phyloP scores from a whole-genome alignment of 2,329 filamentous ascomycete genomes.

The Aspergillus tanneri region DNA sequence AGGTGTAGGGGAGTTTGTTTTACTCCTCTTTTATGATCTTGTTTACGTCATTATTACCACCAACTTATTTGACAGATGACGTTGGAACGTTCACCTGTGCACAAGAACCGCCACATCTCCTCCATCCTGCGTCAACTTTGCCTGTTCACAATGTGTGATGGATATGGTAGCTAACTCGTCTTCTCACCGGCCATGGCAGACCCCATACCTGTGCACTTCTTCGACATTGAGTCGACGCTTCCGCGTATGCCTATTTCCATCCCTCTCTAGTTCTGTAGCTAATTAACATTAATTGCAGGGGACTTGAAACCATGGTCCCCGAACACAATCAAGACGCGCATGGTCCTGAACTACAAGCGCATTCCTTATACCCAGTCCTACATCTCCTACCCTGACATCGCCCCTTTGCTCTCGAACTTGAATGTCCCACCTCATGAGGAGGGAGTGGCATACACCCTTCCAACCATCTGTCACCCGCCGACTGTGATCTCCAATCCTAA shows the following conservation, averaged over 20 bases:
- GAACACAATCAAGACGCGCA: slow-evolving; percentile 27
- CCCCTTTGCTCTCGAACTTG: slow-evolving; percentile 26
- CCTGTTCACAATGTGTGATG: no score
- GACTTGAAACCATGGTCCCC: slow-evolving; percentile 31
- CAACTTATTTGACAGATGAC: no score
- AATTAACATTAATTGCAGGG: slow-evolving; percentile 19
- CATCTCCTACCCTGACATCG: slow-evolving; percentile 31
- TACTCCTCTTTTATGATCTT: no score
- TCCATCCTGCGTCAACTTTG: no score
- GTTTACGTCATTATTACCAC: no score
- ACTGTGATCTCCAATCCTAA: slow-evolving; percentile 24
- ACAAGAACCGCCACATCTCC: no score
- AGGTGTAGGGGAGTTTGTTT: no score
- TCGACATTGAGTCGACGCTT: slow-evolving; percentile 33
- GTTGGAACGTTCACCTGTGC: no score
- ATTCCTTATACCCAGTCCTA: slow-evolving; percentile 29
- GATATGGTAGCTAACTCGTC: no score
- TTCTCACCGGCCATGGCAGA: slow-evolving; percentile 25
- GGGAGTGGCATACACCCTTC: slow-evolving; percentile 31
- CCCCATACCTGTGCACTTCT: slow-evolving; percentile 33
- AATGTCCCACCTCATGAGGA: slow-evolving; percentile 21
- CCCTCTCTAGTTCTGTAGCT: no score
- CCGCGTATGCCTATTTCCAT: slow-evolving; percentile 28
- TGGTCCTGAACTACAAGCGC: slow-evolving; percentile 29
- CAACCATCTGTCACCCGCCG: slow-evolving; percentile 32